Conservation (phyloP, 306 rosid genomes). For the Hippophae rhamnoides region DNA sequence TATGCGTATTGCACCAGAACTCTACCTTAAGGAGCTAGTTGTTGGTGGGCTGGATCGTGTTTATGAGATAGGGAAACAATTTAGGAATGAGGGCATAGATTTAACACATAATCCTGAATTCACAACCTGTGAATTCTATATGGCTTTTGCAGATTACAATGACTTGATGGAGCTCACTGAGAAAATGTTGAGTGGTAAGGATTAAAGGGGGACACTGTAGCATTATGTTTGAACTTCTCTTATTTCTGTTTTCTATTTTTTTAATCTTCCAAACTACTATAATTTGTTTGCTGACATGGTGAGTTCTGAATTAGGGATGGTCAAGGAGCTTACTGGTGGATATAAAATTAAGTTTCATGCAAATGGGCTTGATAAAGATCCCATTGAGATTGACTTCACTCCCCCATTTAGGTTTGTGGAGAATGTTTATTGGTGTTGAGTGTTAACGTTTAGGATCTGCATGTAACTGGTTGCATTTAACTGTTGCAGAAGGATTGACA, state of each 20-base stretch:
- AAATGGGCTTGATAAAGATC: conserved; percentile 39
- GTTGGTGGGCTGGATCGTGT: conserved; percentile 60
- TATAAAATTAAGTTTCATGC: conserved; percentile 53
- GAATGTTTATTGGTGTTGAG: not conserved
- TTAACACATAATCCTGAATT: conserved; percentile 58
- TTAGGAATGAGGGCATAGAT: conserved; percentile 62
- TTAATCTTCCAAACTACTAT: too few species aligned
- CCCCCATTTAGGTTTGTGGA: conserved; percentile 40
- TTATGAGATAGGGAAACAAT: conserved; percentile 59
- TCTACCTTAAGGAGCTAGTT: conserved; percentile 49
- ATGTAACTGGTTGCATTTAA: not conserved
- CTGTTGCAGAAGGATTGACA: conserved; percentile 41
- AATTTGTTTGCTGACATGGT: too few species aligned
- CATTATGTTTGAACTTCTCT: too few species aligned
- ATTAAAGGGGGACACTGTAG: not conserved
- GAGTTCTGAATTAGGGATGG: conserved; percentile 31
- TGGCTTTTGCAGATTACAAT: conserved; percentile 49
- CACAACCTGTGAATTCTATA: conserved; percentile 58
- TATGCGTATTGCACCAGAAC: conserved; percentile 55
- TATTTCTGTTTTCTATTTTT: too few species aligned
- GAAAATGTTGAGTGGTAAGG: conserved; percentile 46
- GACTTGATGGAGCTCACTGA: conserved; percentile 49
- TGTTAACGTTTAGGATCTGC: not conserved
- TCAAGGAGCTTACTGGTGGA: conserved; percentile 52
- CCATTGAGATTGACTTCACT: conserved; percentile 53